phyloP scores from a whole-genome alignment of 768 basidiomycete species.

The Auricularia cornea region DNA sequence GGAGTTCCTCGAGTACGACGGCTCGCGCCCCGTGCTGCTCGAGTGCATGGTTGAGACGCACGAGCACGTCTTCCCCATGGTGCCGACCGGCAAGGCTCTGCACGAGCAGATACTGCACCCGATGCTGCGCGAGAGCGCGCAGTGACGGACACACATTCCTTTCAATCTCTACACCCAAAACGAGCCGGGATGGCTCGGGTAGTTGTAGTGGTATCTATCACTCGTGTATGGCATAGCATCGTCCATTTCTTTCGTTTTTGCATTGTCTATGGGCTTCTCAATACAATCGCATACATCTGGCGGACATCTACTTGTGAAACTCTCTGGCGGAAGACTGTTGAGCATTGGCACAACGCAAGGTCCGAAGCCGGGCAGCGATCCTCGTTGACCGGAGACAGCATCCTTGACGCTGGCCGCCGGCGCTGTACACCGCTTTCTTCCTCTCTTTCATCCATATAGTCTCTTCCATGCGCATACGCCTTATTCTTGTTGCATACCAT shows the following conservation, averaged over 20 bases:
- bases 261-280: not conserved
- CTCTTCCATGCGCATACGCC: not conserved
- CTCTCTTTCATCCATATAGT: not conserved
- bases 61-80: conserved; percentile 92
- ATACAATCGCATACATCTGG: not conserved
- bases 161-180: not conserved
- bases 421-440: too few relatives aligned
- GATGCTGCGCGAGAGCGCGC: conserved; percentile 16
- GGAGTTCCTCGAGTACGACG: conserved; percentile 95
- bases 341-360: too few relatives aligned
- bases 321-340: too few relatives aligned
- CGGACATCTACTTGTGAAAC: too few relatives aligned
- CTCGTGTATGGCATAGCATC: not conserved
- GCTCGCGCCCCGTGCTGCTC: conserved; percentile 75
- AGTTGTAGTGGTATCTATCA: not conserved
- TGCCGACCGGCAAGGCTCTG: conserved; percentile 87
- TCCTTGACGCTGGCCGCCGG: too few relatives aligned
- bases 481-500: not conserved
- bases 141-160: not conserved
- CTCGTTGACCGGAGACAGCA: too few relatives aligned
- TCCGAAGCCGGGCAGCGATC: too few relatives aligned
- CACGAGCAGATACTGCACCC: conserved; percentile 86
- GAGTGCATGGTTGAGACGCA: conserved; percentile 80
- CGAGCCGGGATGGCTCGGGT: not conserved
- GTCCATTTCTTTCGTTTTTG: not conserved